Evolutionary conservation across 345 rosid species (phyloP).

Genomic region (Dipteronia sinensis): DNA sequence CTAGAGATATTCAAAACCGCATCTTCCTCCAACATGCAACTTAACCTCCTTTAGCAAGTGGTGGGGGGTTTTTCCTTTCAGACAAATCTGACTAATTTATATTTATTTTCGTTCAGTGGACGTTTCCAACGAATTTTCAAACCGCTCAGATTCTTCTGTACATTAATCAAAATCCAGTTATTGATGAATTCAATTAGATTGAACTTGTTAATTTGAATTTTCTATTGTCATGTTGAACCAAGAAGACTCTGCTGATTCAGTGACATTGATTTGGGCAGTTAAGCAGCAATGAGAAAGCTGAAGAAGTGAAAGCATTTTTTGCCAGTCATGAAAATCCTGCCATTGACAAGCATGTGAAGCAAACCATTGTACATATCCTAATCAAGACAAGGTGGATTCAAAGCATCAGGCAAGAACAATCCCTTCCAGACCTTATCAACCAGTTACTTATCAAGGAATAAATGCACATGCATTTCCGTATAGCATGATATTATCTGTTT

Average conservation of each 20-base stretch:
- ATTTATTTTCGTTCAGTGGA: no score
- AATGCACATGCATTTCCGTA: not conserved
- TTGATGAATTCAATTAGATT: not conserved
- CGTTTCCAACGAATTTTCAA: no score
- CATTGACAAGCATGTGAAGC: constrained; percentile 43
- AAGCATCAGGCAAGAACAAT: constrained; percentile 41
- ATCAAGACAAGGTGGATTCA: constrained; percentile 50
- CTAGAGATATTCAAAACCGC: no score
- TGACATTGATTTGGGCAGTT: constrained; percentile 31
- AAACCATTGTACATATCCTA: constrained; percentile 43
- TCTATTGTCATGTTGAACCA: not conserved
- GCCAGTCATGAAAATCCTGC: constrained; percentile 11
- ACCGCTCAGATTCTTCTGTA: not conserved
- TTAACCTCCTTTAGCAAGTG: not conserved
- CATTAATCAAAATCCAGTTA: not conserved
- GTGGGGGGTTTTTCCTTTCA: no score
- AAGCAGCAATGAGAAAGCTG: constrained; percentile 47
- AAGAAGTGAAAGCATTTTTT: constrained; percentile 43
- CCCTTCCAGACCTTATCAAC: constrained; percentile 32
- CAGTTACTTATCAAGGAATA: constrained; percentile 24
- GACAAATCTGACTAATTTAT: not conserved
- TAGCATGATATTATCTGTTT: no score
- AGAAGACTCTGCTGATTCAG: not conserved
- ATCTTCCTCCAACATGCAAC: not conserved
- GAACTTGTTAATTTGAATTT: no score